Evolutionary conservation across 169 alveolate genomes (phyloP).

Genomic region (Eimeria necatrix): DNA sequence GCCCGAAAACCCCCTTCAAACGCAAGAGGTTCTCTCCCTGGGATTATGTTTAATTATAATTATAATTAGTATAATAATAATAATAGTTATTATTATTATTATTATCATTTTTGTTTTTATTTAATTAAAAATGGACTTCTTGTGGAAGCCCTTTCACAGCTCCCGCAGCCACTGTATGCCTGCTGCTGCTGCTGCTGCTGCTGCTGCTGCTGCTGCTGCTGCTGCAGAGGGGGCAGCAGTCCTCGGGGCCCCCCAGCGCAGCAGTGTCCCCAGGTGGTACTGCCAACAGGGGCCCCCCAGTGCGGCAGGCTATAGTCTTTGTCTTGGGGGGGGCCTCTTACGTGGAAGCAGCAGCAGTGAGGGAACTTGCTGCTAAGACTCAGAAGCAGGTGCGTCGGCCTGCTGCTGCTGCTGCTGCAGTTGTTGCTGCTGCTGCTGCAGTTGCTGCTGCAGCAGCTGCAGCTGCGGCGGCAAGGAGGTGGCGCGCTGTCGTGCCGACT

Average conservation of each 20-base stretch:
- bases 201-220: slow-evolving; percentile 25
- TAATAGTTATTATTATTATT: too few species aligned
- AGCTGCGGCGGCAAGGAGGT: neutral
- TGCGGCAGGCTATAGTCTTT: slow-evolving; percentile 82
- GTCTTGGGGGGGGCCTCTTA: slow-evolving; percentile 86
- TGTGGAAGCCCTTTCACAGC: neutral
- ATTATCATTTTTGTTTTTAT: too few species aligned
- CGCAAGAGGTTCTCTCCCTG: too few species aligned
- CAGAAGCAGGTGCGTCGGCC: slow-evolving; percentile 74
- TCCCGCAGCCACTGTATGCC: neutral
- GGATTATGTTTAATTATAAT: too few species aligned
- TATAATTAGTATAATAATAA: too few species aligned
- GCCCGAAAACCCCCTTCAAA: too few species aligned
- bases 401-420: neutral
- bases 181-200: slow-evolving; percentile 6
- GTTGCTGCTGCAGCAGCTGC: slow-evolving; percentile 24
- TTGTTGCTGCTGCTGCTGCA: slow-evolving; percentile 26
- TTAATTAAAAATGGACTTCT: too few species aligned
- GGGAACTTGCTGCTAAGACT: slow-evolving; percentile 27
- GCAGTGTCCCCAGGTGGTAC: slow-evolving; percentile 8
- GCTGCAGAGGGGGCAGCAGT: slow-evolving; percentile 66
- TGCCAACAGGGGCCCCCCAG: slow-evolving; percentile 68
- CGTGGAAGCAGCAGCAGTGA: slow-evolving; percentile 84
- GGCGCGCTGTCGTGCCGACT: too few species aligned
- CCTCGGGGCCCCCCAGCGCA: slow-evolving; percentile 9